These are phyloP conservation scores for Podila horticola DNA, from an alignment of 192 early-diverging fungal genomes.

Conservation along the genomic window DNA sequence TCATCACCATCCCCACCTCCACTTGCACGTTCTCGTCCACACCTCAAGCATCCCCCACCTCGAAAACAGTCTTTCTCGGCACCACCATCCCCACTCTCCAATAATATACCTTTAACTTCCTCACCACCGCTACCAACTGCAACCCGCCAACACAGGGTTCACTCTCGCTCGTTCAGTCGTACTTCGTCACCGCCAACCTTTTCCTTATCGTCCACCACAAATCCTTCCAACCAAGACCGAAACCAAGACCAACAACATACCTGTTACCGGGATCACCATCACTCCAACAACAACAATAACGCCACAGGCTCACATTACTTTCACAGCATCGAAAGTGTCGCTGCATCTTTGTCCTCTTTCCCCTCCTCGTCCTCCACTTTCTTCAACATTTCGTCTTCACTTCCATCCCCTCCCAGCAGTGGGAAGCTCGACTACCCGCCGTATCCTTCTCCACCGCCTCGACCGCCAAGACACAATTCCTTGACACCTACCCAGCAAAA, in stretches of 20 bases:
- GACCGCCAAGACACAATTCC: neutral
- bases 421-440: conserved; percentile 8
- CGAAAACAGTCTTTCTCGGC: neutral
- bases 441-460: conserved; percentile 4
- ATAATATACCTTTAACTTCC: neutral
- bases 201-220: neutral
- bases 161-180: neutral
- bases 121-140: neutral
- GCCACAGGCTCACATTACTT: neutral
- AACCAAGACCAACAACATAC: too few species aligned
- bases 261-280: too few species aligned
- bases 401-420: conserved; percentile 31
- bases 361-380: neutral
- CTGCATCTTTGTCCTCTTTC: neutral
- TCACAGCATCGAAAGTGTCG: neutral
- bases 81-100: neutral
- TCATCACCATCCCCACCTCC: neutral
- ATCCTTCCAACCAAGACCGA: neutral
- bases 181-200: neutral
- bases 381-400: conserved; percentile 22
- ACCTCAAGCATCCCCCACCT: neutral
- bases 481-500: conserved; percentile 11
- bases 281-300: neutral
- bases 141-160: neutral
- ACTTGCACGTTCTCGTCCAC: neutral